A percentile compares a stretch with the other conserved stretches of the same genome.
Conservation (phyloP, 1,139 yeast species). For the Eremothecium gossypii region DNA sequence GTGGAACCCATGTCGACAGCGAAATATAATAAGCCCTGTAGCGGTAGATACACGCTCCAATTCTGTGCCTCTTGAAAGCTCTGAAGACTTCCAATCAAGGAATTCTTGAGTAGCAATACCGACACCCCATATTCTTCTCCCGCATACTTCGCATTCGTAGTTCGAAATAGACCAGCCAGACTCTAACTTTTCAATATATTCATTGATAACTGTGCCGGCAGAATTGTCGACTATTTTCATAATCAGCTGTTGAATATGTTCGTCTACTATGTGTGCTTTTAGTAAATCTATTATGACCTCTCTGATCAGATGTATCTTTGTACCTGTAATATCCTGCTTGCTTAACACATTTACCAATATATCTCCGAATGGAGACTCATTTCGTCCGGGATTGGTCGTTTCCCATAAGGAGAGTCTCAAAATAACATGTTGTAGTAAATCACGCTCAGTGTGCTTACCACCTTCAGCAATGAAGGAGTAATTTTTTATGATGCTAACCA, state of each 20-base stretch:
- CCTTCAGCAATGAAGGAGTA: constrained; percentile 6
- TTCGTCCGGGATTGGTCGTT: constrained; percentile 3
- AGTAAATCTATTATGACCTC: constrained; percentile 18
- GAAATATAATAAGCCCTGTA: constrained; percentile 36
- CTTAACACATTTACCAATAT: constrained; percentile 22
- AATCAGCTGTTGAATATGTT: constrained; percentile 15
- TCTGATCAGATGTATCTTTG: constrained; percentile 17
- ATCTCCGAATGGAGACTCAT: constrained; percentile 11
- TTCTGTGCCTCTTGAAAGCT: background rate
- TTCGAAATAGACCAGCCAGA: constrained; percentile 54
- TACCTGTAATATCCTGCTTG: constrained; percentile 19
- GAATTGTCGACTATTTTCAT: constrained; percentile 18
- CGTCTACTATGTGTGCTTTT: constrained; percentile 20
- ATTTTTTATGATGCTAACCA: constrained; percentile 16
- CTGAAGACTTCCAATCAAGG: constrained; percentile 34
- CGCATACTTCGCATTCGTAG: constrained; percentile 63
- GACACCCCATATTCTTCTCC: constrained; percentile 55
- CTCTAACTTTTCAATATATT: constrained; percentile 12
- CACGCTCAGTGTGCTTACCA: constrained; percentile 10
- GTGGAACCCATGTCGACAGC: constrained; percentile 65
- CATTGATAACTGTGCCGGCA: constrained; percentile 13
- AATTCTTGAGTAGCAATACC: constrained; percentile 38
- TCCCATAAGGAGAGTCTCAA: constrained; percentile 17
- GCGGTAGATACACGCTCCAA: constrained; percentile 3
- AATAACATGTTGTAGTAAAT: constrained; percentile 17